Base-by-base conservation (phyloP, 2,329 filamentous ascomycete genomes). In the Aspergillus japonicus region DNA sequence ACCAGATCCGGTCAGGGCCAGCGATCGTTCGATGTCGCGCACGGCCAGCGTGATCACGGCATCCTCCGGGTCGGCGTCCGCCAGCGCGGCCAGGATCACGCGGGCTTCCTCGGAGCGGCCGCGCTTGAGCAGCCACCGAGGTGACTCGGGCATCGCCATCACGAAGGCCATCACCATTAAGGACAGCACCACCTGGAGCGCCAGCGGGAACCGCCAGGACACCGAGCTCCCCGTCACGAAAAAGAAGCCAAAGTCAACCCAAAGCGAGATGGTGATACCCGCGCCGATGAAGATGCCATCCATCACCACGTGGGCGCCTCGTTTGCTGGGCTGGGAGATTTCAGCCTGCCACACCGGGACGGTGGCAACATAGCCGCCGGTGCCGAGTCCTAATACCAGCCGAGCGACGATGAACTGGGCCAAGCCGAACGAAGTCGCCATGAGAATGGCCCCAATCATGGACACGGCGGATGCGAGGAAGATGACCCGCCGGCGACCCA, bases 221-320 rank as follows among this genome's bases (percentile, higher is more conserved):
- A 78, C 72, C 1, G 74, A 74, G 55, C 68, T 74, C 1, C 62
- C 67, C 33, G 68, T 71, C 55, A 76, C 71, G 39, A 75, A 73
- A 55, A 71, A 76, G 60, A 75, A 75, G 14, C 78, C 80, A 26
- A 81, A 75, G 58, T 82, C 79, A 59, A 82, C 78, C 80, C 80
- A 82, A 4, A 80, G 74, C 52, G 80, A 75, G 21, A 81, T 69
- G 0, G 77, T 71, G 56, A 81, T 80, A 24, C 80, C 80, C 1
- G 76, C 66, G 42, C 74, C 73, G 58, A 82, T 79, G 66, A 81
- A 81, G 59, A 80, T 76, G 11, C 80, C 78, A 48, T 82, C 80
- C 2, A 82, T 80, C 21, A 81, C 82, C 47, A 85, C 80, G 24
- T 83, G 69, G 51, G 77, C 71, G 33, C 83, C 83, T 33, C 82